Percentiles rank a stretch among this genome's conserved stretches.
These are phyloP conservation scores for Myxozyma neotropica DNA, from an alignment of 805 yeast species.

Conservation along the genomic window DNA sequence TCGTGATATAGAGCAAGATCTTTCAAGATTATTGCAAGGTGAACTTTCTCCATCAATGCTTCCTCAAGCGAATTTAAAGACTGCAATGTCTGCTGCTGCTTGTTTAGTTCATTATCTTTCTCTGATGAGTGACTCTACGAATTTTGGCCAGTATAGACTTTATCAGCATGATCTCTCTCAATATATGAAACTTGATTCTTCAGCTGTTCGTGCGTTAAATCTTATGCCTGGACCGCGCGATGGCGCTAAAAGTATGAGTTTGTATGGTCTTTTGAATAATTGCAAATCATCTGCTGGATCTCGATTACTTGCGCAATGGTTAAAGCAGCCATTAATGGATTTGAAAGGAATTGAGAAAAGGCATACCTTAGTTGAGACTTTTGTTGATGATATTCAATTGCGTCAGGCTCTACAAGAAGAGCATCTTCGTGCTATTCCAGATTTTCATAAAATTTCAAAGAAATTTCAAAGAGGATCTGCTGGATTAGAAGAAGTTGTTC, in stretches of 20 bases:
- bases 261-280: constrained; percentile 81
- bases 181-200: constrained; percentile 86
- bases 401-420: constrained; percentile 68
- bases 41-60: constrained; percentile 41
- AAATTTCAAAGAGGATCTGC: constrained; percentile 60
- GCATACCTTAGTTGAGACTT: constrained; percentile 70
- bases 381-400: constrained; percentile 69
- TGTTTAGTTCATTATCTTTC: constrained; percentile 73
- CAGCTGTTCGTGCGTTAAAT: constrained; percentile 86
- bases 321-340: constrained; percentile 89
- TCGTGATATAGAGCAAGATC: constrained; percentile 76
- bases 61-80: constrained; percentile 46
- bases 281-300: constrained; percentile 92
- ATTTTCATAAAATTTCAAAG: constrained; percentile 72
- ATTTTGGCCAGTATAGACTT: constrained; percentile 57
- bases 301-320: constrained; percentile 86
- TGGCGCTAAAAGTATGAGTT: constrained; percentile 56
- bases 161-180: constrained; percentile 71
- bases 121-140: constrained; percentile 58
- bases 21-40: constrained; percentile 63
- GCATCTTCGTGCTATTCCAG: constrained; percentile 75
- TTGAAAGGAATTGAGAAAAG: constrained; percentile 61
- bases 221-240: constrained; percentile 66
- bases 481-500: constrained; percentile 82
- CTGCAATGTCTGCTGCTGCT: constrained; percentile 63